Evolutionary conservation across 192 early-diverging fungal genomes (phyloP), one percentile per base, ranked within the genome.

Genomic region (Spizellomyces punctatus): DNA sequence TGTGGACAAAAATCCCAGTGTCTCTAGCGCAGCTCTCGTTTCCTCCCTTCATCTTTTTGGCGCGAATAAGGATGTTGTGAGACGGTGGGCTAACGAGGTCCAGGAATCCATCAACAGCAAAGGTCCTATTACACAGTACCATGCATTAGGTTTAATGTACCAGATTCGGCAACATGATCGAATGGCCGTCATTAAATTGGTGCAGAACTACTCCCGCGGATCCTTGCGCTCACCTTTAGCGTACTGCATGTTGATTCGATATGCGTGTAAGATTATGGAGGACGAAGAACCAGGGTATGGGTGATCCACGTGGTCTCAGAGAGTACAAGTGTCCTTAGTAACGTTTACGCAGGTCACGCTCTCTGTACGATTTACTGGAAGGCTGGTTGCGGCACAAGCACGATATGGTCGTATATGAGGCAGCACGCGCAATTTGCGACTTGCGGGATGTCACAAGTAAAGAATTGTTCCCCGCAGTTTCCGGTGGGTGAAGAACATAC

Each of bases 321-420:
- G 27, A 36, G 27, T 42, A 45, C 14, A 46, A 44, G 9, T 17
- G 45, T 50, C 16, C 19, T 9, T 46, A 36, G 9, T n/a, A 70
- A 14, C 46, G 14, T 63, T 62, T 19, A 21, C 16, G 49, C 46
- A 74, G 71, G 2, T 62, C 62, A 21, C 86, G 84, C 17, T 86
- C 83, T n/a, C 76, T 99, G 72, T 93, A 95, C 73, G 90, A 92
- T 58, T 74, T 92, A 65, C 79, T 99, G 66, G 94, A 98, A 75
- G 90, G 89, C 17, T 96, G 90, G 89, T 82, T 98, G 47, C 81
- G 93, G 66, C 95, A 98, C 79, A 93, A 94, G 79, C 96, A 91
- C 68, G 98, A 99, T 71, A 98, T 99, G 94, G 96, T 99, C 47
- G 93, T 93, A 64, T 89, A 95, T 67, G 98, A 99, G 80, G 95